Percentiles rank a stretch among this genome's conserved stretches.
Evolutionary conservation across 495 filamentous ascomycete genomes (phyloP).

Genomic region (Tuber borchii): DNA sequence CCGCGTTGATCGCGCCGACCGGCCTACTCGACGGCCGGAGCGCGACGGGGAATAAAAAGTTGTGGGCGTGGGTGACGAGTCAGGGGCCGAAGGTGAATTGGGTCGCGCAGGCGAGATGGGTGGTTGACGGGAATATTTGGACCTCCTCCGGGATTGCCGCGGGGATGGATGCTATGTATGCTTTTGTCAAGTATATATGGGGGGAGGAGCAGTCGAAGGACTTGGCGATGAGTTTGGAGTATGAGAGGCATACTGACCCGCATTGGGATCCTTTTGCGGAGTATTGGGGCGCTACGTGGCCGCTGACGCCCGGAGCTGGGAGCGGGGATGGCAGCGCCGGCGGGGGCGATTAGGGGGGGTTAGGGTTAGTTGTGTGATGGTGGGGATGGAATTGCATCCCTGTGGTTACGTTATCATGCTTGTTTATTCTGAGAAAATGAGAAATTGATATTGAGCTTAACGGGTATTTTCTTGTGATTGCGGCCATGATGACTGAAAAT

Average conservation of each 20-base stretch:
- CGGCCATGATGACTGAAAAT: neutral
- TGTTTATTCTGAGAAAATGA: neutral
- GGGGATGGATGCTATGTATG: slow-evolving; percentile 60
- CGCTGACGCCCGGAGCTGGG: slow-evolving; percentile 4
- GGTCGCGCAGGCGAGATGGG: slow-evolving; percentile 60
- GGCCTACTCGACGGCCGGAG: slow-evolving; percentile 55
- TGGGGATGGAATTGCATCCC: neutral
- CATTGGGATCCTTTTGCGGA: slow-evolving; percentile 45
- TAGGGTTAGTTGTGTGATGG: neutral
- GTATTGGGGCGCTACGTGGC: slow-evolving; percentile 25
- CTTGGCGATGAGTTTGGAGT: slow-evolving; percentile 43
- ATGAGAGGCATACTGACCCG: slow-evolving; percentile 40
- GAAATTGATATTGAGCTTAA: neutral
- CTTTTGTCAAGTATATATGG: slow-evolving; percentile 49
- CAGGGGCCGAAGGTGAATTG: slow-evolving; percentile 51
- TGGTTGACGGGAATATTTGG: slow-evolving; percentile 61
- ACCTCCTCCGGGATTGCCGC: slow-evolving; percentile 56
- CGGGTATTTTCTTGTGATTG: neutral
- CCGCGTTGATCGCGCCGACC: slow-evolving; percentile 49
- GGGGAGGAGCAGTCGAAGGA: slow-evolving; percentile 36
- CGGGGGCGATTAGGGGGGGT: neutral
- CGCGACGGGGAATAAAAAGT: slow-evolving; percentile 54
- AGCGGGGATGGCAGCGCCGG: too few relatives aligned
- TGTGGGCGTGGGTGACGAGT: slow-evolving; percentile 45
- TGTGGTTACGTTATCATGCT: neutral